These are phyloP conservation scores for Sclerotiophoma versabilis DNA, from an alignment of 2,329 filamentous ascomycete genomes.

Conservation along the genomic window DNA sequence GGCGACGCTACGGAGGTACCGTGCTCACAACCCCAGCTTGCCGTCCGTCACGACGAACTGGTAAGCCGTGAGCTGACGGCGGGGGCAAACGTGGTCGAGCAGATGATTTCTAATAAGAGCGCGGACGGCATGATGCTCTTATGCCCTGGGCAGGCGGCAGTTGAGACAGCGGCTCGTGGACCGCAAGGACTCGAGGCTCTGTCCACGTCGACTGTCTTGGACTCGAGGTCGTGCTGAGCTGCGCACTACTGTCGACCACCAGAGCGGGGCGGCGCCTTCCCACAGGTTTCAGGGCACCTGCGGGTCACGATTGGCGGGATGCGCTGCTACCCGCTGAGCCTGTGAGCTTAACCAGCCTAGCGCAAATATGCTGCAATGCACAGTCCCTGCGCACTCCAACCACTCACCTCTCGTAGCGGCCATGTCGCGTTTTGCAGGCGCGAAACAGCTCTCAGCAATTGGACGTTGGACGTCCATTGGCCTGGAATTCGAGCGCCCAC, in stretches of 20 bases:
- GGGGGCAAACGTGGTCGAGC: slow-evolving; percentile 14
- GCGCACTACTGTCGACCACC: slow-evolving; percentile 9
- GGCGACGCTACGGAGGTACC: slow-evolving; percentile 13
- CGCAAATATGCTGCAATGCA: slow-evolving; percentile 27
- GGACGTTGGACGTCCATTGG: slow-evolving; percentile 24
- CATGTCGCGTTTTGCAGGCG: slow-evolving; percentile 39
- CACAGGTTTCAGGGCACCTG: slow-evolving; percentile 20
- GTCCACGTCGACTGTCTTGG: slow-evolving; percentile 17
- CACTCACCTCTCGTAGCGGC: slow-evolving; percentile 35
- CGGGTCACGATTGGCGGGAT: slow-evolving; percentile 28
- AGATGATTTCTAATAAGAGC: slow-evolving; percentile 15
- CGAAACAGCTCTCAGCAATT: slow-evolving; percentile 41
- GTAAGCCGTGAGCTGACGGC: slow-evolving; percentile 21
- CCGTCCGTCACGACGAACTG: slow-evolving; percentile 22
- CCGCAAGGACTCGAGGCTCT: slow-evolving; percentile 7
- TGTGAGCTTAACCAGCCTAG: slow-evolving; percentile 27
- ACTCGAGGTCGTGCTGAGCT: slow-evolving; percentile 27
- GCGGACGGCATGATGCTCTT: slow-evolving; percentile 24
- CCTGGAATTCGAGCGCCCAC: slow-evolving; percentile 27
- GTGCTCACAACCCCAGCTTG: slow-evolving; percentile 22
- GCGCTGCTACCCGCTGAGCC: slow-evolving; percentile 27
- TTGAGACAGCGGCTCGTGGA: slow-evolving; percentile 12
- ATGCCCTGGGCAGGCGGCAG: slow-evolving; percentile 10
- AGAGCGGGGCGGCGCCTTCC: slow-evolving; percentile 30
- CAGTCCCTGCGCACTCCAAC: slow-evolving; percentile 28